These are phyloP conservation scores for Suhomyces guaymorum DNA, from an alignment of 1,139 yeast species.

Conservation along the genomic window DNA sequence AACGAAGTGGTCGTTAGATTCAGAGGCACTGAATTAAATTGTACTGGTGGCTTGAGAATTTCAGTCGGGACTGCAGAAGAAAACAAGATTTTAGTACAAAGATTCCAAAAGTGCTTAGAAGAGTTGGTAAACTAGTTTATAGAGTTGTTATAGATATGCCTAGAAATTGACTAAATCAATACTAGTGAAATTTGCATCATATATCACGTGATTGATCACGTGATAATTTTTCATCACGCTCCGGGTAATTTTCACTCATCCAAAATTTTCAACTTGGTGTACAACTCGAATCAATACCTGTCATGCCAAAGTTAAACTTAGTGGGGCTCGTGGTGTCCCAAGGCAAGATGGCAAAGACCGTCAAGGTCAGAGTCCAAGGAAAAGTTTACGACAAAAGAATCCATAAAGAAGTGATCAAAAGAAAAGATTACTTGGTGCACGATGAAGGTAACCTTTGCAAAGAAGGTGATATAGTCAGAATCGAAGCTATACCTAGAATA, in stretches of 20 bases:
- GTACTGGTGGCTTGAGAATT: slow-evolving; percentile 82
- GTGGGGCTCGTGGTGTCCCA: slow-evolving; percentile 92
- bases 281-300: not conserved
- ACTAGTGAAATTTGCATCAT: too few species aligned
- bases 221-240: not conserved
- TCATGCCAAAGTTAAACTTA: slow-evolving; percentile 87
- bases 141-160: not conserved
- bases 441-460: slow-evolving; percentile 90
- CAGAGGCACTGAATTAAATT: slow-evolving; percentile 87
- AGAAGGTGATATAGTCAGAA: slow-evolving; percentile 94
- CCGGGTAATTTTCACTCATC: slow-evolving; percentile 2
- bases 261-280: slow-evolving; percentile 2
- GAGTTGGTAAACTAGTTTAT: slow-evolving; percentile 13
- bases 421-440: slow-evolving; percentile 87
- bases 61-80: slow-evolving; percentile 85
- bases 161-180: not conserved
- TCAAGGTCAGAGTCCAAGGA: slow-evolving; percentile 85
- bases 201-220: not conserved
- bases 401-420: slow-evolving; percentile 73
- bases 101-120: slow-evolving; percentile 35
- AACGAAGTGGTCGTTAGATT: slow-evolving; percentile 83
- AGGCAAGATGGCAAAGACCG: slow-evolving; percentile 94
- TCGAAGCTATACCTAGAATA: slow-evolving; percentile 85
- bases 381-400: slow-evolving; percentile 66
- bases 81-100: slow-evolving; percentile 56